These are phyloP conservation scores for Dendrobium huoshanense DNA, from an alignment of 106 monocot species.

Conservation along the genomic window DNA sequence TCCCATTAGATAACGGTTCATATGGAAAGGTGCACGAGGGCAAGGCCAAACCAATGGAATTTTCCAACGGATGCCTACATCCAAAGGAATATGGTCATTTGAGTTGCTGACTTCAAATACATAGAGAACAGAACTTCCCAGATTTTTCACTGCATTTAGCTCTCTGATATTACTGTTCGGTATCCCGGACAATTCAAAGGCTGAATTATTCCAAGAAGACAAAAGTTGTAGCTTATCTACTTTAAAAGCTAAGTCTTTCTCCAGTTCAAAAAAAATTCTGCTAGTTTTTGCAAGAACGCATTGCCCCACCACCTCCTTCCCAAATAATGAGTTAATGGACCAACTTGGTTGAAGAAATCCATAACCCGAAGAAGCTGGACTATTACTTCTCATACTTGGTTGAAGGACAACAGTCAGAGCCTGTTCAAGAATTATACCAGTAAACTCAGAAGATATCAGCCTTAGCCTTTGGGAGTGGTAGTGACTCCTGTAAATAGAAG, in stretches of 20 bases:
- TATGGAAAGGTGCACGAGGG: slow-evolving; percentile 48
- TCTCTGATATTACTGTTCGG: slow-evolving; percentile 50
- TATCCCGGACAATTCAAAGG: slow-evolving; percentile 43
- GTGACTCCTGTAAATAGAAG: slow-evolving; percentile 83
- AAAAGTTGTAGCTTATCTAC: slow-evolving; percentile 33
- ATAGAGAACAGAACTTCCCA: slow-evolving; percentile 37
- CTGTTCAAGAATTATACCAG: slow-evolving; percentile 66
- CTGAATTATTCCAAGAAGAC: slow-evolving; percentile 28
- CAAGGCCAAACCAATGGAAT: slow-evolving; percentile 57
- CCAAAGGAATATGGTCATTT: slow-evolving; percentile 35
- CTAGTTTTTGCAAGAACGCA: slow-evolving; percentile 74
- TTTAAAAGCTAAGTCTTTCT: slow-evolving; percentile 44
- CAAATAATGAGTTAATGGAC: slow-evolving; percentile 78
- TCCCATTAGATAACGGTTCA: slow-evolving; percentile 84
- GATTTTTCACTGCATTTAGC: slow-evolving; percentile 17
- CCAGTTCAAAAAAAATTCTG: slow-evolving; percentile 68
- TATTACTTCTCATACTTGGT: slow-evolving; percentile 26
- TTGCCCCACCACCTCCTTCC: slow-evolving; percentile 40
- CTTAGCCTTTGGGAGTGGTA: slow-evolving; percentile 88
- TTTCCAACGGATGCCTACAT: slow-evolving; percentile 84
- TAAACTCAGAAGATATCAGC: slow-evolving; percentile 35
- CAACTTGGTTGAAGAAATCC: slow-evolving; percentile 64
- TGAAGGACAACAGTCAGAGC: slow-evolving; percentile 71
- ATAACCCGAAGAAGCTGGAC: slow-evolving; percentile 10
- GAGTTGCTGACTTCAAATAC: slow-evolving; percentile 41